Evolutionary conservation across 2,329 filamentous ascomycete species (phyloP).

Genomic region (Diaporthe longicolla): DNA sequence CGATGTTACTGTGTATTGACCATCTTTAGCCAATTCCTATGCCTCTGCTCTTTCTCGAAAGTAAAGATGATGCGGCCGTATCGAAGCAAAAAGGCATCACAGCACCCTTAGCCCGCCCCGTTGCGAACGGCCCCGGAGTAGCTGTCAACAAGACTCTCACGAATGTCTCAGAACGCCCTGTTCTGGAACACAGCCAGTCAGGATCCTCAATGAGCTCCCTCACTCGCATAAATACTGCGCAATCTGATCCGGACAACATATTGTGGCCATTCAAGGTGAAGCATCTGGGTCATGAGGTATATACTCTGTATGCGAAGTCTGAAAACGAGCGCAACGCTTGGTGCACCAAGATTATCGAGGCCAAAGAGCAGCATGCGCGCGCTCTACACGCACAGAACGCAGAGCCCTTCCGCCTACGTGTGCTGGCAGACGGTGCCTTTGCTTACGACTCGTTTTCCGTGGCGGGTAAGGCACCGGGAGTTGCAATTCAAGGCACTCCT

Average conservation of each 20-base stretch:
- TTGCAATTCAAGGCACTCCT: constrained; percentile 90
- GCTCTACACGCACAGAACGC: constrained; percentile 93
- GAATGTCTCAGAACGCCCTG: constrained; percentile 62
- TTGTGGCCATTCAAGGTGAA: constrained; percentile 96
- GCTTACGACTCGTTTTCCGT: constrained; percentile 77
- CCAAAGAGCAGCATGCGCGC: constrained; percentile 93
- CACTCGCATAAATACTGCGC: constrained; percentile 58
- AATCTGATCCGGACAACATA: constrained; percentile 81
- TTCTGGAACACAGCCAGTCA: constrained; percentile 78
- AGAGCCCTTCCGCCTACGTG: constrained; percentile 91
- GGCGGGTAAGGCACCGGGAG: constrained; percentile 72
- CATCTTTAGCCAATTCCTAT: constrained; percentile 84
- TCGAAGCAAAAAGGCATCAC: constrained; percentile 85
- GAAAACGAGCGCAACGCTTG: constrained; percentile 85
- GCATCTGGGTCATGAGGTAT: constrained; percentile 93
- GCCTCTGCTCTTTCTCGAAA: constrained; percentile 94
- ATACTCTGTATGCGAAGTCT: constrained; percentile 88
- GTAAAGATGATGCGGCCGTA: constrained; percentile 90
- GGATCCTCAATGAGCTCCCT: constrained; percentile 73
- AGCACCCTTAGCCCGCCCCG: constrained; percentile 70
- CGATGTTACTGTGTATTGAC: constrained; percentile 46
- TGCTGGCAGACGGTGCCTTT: constrained; percentile 94
- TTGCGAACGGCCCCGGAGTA: constrained; percentile 68
- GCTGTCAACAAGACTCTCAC: constrained; percentile 70
- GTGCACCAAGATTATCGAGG: constrained; percentile 94